Evolutionary conservation across 306 rosid genomes (phyloP), one percentile per base, ranked within the genome.

Genomic region (Pyrus communis): DNA sequence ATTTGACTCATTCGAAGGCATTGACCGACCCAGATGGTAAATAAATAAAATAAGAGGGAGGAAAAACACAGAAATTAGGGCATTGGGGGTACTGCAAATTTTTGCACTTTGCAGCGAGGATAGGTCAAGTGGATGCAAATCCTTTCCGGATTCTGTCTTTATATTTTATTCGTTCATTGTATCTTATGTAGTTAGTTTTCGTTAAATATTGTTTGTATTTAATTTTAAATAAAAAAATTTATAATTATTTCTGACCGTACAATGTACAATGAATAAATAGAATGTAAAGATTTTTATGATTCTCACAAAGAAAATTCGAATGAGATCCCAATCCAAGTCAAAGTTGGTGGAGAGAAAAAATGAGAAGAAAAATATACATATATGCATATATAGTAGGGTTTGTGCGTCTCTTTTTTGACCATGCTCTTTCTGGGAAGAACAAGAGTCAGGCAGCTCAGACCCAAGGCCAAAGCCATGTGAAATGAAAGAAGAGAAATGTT

Each of bases 381-480:
- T n/a, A 8, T 11, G 11, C 5, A 33, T 11, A 19, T 57, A 23
- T 4, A 10, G 55, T 71, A 75, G 75, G 22, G 76, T 75, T 71
- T 46, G 17, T 63, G 60, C 10, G 28, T 76, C 25, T 58, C 60
- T 18, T 58, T 38, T 60, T 75, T 74, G 67, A 62, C 80, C 73
- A 63, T 68, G 73, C 13, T 25, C 71, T 45, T 71, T 80, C 71
- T 11, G 65, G 82, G 88, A 70, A 82, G 77, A 78, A 71, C 73
- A 71, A 19, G 19, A 73, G 78, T 82, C 76, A 60, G 68, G 2
- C 73, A 14, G 82, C 83, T 46, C 68, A 70, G 74, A 38, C 42
- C 42, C 42, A 38, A 38, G 8, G 10, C 42, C 42, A 38, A 35
- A 35, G 10, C 42, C 42, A 38, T 38, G 42, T 9, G 9, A 38